These are phyloP conservation scores for Nyssa sinensis DNA, from an alignment of 148 eudicot species.

Conservation along the genomic window DNA sequence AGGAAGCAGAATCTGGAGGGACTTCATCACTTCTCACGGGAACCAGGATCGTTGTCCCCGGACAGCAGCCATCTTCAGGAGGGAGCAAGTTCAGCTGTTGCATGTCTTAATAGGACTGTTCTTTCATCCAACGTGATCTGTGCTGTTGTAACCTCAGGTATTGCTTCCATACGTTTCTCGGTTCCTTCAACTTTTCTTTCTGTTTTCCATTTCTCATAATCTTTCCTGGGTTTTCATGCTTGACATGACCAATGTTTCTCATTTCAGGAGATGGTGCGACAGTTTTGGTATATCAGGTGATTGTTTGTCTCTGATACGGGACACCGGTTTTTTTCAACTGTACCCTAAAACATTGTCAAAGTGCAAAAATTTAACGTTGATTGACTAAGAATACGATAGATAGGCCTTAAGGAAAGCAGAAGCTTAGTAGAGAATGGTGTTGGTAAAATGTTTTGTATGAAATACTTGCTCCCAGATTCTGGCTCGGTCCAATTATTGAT, in stretches of 20 bases:
- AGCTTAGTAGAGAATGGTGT: neutral
- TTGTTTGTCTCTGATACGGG: neutral
- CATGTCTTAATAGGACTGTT: conserved; percentile 16
- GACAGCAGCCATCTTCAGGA: conserved; percentile 22
- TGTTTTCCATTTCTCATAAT: neutral
- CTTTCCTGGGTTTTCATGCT: neutral
- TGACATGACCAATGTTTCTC: neutral
- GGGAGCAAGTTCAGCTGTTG: conserved; percentile 29
- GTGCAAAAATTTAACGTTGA: neutral
- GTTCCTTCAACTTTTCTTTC: neutral
- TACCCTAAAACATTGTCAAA: neutral
- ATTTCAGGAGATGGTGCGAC: neutral
- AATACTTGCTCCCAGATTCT: neutral
- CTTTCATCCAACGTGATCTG: neutral
- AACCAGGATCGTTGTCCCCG: conserved; percentile 31
- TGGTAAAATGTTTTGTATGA: neutral
- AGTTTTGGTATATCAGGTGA: neutral
- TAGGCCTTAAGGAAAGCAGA: neutral
- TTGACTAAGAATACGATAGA: neutral
- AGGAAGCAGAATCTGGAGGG: conserved; percentile 35
- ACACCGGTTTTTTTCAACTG: neutral
- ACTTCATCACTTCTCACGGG: conserved; percentile 34
- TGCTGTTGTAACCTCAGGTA: neutral
- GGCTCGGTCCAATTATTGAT: neutral
- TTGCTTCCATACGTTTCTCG: neutral